These are phyloP conservation scores for Ascochyta rabiei DNA, from an alignment of 2,329 filamentous ascomycete genomes.

Conservation along the genomic window DNA sequence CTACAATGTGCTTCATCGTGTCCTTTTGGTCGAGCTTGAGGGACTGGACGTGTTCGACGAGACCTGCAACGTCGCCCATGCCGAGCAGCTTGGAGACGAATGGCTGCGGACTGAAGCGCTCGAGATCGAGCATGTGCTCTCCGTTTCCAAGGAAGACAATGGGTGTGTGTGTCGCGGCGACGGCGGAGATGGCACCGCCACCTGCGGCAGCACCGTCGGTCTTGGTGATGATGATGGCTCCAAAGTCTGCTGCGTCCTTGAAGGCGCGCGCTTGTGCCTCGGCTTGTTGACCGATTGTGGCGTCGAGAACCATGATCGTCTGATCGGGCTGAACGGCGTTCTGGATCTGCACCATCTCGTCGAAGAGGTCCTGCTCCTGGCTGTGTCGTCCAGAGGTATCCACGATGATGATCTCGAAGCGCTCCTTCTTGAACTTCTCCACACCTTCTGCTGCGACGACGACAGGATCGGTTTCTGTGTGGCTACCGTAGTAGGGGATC, in stretches of 20 bases:
- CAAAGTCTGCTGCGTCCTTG: slow-evolving; percentile 96
- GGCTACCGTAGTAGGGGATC: slow-evolving; percentile 96
- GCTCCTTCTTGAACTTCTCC: slow-evolving; percentile 98
- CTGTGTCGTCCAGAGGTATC: slow-evolving; percentile 95
- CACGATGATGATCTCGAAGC: slow-evolving; percentile 97
- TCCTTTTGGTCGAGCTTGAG: slow-evolving; percentile 97
- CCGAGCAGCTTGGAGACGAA: slow-evolving; percentile 94
- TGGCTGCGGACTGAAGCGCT: slow-evolving; percentile 88
- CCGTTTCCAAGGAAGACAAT: slow-evolving; percentile 98
- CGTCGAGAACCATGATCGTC: slow-evolving; percentile 97
- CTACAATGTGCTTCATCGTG: slow-evolving; percentile 97
- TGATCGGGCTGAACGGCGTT: slow-evolving; percentile 88
- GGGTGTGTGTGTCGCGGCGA: slow-evolving; percentile 93
- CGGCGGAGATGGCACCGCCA: slow-evolving; percentile 95
- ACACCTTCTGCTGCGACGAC: slow-evolving; percentile 94
- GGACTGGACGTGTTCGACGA: slow-evolving; percentile 95
- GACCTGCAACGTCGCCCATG: slow-evolving; percentile 94
- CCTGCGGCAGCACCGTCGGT: slow-evolving; percentile 95
- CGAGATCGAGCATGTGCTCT: slow-evolving; percentile 94
- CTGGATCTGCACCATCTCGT: slow-evolving; percentile 98
- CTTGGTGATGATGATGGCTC: slow-evolving; percentile 98
- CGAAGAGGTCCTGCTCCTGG: slow-evolving; percentile 93
- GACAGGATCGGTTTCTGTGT: slow-evolving; percentile 95
- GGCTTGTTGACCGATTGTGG: slow-evolving; percentile 94
- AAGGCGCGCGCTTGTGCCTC: slow-evolving; percentile 95